phyloP scores from a whole-genome alignment of 1,284 basidiomycete species.

The Irpex rosettiformis region DNA sequence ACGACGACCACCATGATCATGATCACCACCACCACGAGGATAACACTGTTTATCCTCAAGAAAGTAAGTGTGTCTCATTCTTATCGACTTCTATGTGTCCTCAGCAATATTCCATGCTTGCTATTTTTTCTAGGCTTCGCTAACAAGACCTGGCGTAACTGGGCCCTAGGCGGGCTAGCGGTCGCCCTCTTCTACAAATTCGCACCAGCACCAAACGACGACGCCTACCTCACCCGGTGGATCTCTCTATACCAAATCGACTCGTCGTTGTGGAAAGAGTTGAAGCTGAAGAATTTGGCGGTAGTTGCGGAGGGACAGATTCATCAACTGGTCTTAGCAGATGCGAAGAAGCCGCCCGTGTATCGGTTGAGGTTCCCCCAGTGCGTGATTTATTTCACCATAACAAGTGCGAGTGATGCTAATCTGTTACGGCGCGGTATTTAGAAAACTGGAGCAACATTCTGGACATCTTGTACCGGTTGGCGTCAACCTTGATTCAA shows the following conservation, averaged over 20 bases:
- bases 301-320: constrained; percentile 44
- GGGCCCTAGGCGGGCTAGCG: constrained; percentile 43
- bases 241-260: constrained; percentile 51
- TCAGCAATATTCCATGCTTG: too few species aligned
- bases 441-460: constrained; percentile 43
- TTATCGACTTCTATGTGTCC: too few species aligned
- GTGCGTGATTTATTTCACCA: constrained; percentile 41
- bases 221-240: constrained; percentile 60
- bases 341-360: constrained; percentile 49
- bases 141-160: constrained; percentile 61
- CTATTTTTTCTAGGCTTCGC: constrained; percentile 43
- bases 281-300: constrained; percentile 55
- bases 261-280: constrained; percentile 44
- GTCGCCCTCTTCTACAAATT: constrained; percentile 59
- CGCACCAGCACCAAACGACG: constrained; percentile 55
- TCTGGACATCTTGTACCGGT: constrained; percentile 51
- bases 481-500: constrained; percentile 42
- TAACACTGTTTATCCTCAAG: constrained; percentile 45
- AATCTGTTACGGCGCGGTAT: neutral
- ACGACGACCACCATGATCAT: constrained; percentile 33
- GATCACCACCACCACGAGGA: constrained; percentile 38
- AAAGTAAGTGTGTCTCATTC: constrained; percentile 50
- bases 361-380: constrained; percentile 66
- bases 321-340: constrained; percentile 40
- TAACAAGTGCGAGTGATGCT: neutral